Evolutionary conservation across 305 asterid genomes (phyloP).

Genomic region (Andrographis paniculata): DNA sequence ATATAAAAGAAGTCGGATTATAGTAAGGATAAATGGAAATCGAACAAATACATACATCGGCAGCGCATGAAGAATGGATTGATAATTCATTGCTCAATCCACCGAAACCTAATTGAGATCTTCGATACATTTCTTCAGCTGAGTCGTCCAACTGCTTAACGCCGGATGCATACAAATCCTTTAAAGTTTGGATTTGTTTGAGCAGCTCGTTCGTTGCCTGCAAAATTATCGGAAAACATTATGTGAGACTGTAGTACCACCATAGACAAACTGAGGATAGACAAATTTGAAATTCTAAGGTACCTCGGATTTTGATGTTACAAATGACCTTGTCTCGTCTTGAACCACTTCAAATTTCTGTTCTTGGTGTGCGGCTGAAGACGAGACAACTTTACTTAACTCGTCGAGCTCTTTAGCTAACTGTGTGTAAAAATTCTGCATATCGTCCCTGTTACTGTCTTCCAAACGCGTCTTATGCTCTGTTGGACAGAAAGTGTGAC

Average conservation of each 20-base stretch:
- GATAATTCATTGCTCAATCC: constrained; percentile 38
- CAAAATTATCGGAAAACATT: constrained; percentile 2
- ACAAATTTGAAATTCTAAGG: constrained; percentile 8
- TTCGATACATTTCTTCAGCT: constrained; percentile 29
- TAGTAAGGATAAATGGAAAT: constrained; percentile 1
- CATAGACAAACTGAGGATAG: background rate
- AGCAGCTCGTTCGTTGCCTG: constrained; percentile 39
- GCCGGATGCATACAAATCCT: constrained; percentile 25
- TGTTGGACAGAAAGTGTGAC: constrained; percentile 17
- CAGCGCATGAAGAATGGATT: constrained; percentile 27
- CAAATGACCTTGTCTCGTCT: constrained; percentile 31
- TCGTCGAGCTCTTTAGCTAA: constrained; percentile 45
- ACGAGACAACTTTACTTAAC: constrained; percentile 27
- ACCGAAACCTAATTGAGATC: constrained; percentile 31
- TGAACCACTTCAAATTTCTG: constrained; percentile 34
- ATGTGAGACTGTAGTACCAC: constrained; percentile 10
- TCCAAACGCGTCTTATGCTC: constrained; percentile 39
- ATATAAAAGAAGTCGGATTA: background rate
- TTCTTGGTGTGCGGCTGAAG: constrained; percentile 35
- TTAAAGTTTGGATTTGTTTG: constrained; percentile 28
- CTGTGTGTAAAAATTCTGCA: constrained; percentile 26
- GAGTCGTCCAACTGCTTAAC: constrained; percentile 28
- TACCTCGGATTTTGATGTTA: constrained; percentile 41
- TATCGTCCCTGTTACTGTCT: constrained; percentile 30
- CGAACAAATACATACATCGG: constrained; percentile 25